Evolutionary conservation across 768 basidiomycete species (phyloP), one percentile per base, ranked within the genome.

Genomic region (Termitomyces eurrhizus): DNA sequence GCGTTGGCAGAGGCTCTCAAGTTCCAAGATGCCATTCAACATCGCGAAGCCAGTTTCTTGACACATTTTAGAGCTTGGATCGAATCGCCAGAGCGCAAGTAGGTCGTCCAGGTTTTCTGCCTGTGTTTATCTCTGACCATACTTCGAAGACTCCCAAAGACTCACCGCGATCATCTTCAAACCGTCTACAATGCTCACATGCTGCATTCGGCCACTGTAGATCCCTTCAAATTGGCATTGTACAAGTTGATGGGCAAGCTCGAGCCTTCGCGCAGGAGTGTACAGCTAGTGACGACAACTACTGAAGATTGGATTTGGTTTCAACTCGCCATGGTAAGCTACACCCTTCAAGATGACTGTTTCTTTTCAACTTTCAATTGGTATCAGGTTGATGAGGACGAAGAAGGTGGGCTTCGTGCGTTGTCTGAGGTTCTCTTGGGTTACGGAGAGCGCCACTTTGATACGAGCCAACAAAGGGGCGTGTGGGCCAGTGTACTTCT

Each of bases 241-340:
- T 98, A 97, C 80, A 98, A 97, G 72, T 78, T 99, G 39, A 90
- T 98, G 80, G 96, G 94, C 48, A 91, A 91, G 67, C 83, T 96
- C 56, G 97, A 99, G 66, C 86, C 93, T 1, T 74, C 83, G 5
- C 80, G 91, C 58, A 82, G 94, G 52, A 89, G 85, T 66, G 87
- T 95, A 2, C 83, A 86, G 6, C 84, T 87, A 44, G 93, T 98
- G 5, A 98, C 95, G 0, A 83, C 83, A 11, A 95, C 95, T 1
- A 95, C 93, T 2, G 97, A 98, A 71, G 97, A 99, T 73, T 99
- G 96, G 96, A 78, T 98, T 39, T 99, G 96, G 96, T 88, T 95
- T 78, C 95, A 99, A 75, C 81, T 98, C 14, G 82, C 88, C 1
- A 90, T 98, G 85, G 91, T 87, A 52, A 35, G 76, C 64, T 8